These are phyloP conservation scores for Xylaria sp. DNA, from an alignment of 2,329 filamentous ascomycete species.

Conservation along the genomic window DNA sequence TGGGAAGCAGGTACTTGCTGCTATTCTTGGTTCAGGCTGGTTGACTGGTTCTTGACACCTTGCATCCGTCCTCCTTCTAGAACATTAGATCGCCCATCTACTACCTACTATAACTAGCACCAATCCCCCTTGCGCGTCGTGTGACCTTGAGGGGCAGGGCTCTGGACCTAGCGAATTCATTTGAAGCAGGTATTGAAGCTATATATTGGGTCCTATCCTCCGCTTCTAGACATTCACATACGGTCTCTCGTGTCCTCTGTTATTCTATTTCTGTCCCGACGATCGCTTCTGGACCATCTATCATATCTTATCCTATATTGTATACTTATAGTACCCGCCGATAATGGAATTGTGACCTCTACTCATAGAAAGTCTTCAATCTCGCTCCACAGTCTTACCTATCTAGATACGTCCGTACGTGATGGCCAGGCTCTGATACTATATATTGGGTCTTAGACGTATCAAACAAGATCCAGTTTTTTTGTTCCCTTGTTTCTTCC, in stretches of 20 bases:
- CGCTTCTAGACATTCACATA: conserved; percentile 13
- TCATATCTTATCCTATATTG: background rate
- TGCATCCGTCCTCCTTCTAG: conserved; percentile 19
- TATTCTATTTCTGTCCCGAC: background rate
- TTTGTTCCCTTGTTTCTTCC: background rate
- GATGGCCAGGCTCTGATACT: background rate
- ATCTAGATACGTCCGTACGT: background rate
- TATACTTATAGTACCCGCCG: background rate
- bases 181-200: conserved; percentile 7
- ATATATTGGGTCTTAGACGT: background rate
- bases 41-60: background rate
- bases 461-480: background rate
- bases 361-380: background rate
- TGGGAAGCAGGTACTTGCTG: too few relatives aligned
- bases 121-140: conserved; percentile 9
- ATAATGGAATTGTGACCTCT: background rate
- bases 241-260: background rate
- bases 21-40: conserved; percentile 16
- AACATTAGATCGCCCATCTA: conserved; percentile 3
- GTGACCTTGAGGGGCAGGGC: background rate
- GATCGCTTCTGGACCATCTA: conserved; percentile 9
- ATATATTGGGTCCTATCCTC: conserved; percentile 20
- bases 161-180: conserved; percentile 23
- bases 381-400: background rate
- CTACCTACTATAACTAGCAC: background rate